phyloP scores from a whole-genome alignment of 2,329 filamentous ascomycete genomes.

The Arthrobotrys entomopaga region DNA sequence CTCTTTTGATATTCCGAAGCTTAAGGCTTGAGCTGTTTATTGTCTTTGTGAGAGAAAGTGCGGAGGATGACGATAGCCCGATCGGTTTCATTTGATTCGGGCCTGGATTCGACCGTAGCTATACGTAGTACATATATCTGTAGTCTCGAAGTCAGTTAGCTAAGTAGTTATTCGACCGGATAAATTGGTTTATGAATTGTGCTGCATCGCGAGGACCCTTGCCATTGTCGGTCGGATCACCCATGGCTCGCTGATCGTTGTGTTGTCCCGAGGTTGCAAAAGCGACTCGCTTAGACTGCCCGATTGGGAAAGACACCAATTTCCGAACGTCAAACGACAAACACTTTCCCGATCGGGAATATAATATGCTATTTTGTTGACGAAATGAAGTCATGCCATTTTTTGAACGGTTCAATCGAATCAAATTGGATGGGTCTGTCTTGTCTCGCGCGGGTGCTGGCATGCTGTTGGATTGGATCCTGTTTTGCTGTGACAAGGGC shows the following conservation, averaged over 20 bases:
- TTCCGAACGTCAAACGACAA: slow-evolving; percentile 25
- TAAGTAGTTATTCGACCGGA: too few relatives aligned
- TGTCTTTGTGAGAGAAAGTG: not conserved
- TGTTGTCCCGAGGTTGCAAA: slow-evolving; percentile 18
- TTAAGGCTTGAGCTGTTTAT: not conserved
- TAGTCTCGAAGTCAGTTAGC: too few relatives aligned
- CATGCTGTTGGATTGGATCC: slow-evolving; percentile 18
- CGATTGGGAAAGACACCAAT: slow-evolving; percentile 22
- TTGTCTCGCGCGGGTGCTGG: too few relatives aligned
- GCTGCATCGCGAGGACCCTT: too few relatives aligned
- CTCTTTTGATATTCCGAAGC: not conserved
- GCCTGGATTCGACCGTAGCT: too few relatives aligned
- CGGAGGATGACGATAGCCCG: not conserved
- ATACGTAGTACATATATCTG: too few relatives aligned
- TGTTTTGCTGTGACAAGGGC: slow-evolving; percentile 1
- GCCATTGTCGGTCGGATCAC: too few relatives aligned
- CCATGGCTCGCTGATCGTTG: not conserved
- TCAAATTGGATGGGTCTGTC: too few relatives aligned
- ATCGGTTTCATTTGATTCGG: too few relatives aligned
- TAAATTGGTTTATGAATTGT: too few relatives aligned
- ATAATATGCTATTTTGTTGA: not conserved
- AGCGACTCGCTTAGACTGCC: slow-evolving; percentile 31
- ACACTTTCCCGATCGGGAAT: too few relatives aligned
- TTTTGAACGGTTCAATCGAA: not conserved
- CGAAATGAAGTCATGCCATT: slow-evolving; percentile 32